Evolutionary conservation across 305 asterid genomes (phyloP), one percentile per base, ranked within the genome.

Genomic region (Solanum chacoense): DNA sequence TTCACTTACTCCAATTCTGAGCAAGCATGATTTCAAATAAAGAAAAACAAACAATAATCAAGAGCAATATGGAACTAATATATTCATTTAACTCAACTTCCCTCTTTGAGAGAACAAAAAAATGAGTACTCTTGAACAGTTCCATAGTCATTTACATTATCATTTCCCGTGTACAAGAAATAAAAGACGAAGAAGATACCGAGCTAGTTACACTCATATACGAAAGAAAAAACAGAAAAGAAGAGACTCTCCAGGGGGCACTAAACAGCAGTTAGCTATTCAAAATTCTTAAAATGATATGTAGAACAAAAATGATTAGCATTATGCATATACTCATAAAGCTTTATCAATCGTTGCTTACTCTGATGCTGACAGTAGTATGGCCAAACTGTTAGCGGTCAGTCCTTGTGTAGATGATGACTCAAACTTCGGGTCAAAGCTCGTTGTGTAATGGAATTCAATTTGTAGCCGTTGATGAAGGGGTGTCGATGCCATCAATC

Each of bases 401-500:
- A 88, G 91, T 80, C 83, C 92, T 31, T 67, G 83, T 29, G 88
- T 45, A 18, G 88, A 40, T 36, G 84, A 75, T 59, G 84, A 45
- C 88, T 85, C 94, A 34, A 28, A 76, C 45, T 37, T 37, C 1
- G 91, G 72, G 8, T 75, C 91, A 45, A 84, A 88, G 90, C 89
- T 84, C 91, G 78, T 89, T 72, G 95, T 93, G 90, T 93, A 95
- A 42, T 96, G 98, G 91, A 95, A 94, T 65, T 96, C 98, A 10
- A 96, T 94, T 90, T 95, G 98, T 89, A 95, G 94, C 91, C 96
- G 93, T 55, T 92, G 96, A 92, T 95, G 98, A 88, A 93, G 92
- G 63, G 91, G 93, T 1, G 91, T 76, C 7, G 94, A 92, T 4
- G 91, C 91, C 92, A 94, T 90, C 87, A 93, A 84, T 73, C 98